Conservation (phyloP, 2,329 filamentous ascomycete genomes). For the Pseudocercospora crystallina region DNA sequence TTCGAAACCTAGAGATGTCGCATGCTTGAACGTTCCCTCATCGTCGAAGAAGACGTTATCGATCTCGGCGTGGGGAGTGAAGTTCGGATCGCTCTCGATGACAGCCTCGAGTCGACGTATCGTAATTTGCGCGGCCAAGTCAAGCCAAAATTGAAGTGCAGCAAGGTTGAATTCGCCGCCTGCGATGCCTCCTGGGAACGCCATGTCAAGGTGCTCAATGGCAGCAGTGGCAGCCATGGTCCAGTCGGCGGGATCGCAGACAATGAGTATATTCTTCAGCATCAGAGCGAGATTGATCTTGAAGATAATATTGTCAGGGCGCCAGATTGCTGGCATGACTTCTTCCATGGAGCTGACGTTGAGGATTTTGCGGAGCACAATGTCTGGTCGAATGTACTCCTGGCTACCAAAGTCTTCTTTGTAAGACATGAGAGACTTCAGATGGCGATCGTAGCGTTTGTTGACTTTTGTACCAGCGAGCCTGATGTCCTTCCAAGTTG, state of each 20-base stretch:
- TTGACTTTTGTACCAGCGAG: slow-evolving; percentile 39
- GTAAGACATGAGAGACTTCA: slow-evolving; percentile 36
- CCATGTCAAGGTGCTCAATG: slow-evolving; percentile 25
- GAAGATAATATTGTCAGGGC: slow-evolving; percentile 45
- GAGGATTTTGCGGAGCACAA: slow-evolving; percentile 42
- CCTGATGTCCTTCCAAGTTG: slow-evolving; percentile 33
- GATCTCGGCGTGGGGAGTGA: slow-evolving; percentile 23
- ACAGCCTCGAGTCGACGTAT: slow-evolving; percentile 25
- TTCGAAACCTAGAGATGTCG: slow-evolving; percentile 14
- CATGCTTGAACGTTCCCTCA: slow-evolving; percentile 21
- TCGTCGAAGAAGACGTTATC: slow-evolving; percentile 28
- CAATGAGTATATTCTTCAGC: slow-evolving; percentile 38
- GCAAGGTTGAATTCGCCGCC: slow-evolving; percentile 19
- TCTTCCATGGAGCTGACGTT: slow-evolving; percentile 29
- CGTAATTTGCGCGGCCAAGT: slow-evolving; percentile 30
- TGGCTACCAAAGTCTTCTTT: slow-evolving; percentile 40
- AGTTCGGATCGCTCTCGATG: slow-evolving; percentile 17
- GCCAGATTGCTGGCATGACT: slow-evolving; percentile 32
- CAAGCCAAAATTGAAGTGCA: slow-evolving; percentile 24
- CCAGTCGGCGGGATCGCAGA: slow-evolving; percentile 28
- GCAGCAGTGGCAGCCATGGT: slow-evolving; percentile 30
- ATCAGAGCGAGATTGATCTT: slow-evolving; percentile 47
- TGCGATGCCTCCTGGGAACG: slow-evolving; percentile 27
- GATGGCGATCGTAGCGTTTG: slow-evolving; percentile 39
- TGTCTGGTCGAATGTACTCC: slow-evolving; percentile 43